Evolutionary conservation across 2,329 filamentous ascomycete species (phyloP).

Genomic region (Colletotrichum incanum): DNA sequence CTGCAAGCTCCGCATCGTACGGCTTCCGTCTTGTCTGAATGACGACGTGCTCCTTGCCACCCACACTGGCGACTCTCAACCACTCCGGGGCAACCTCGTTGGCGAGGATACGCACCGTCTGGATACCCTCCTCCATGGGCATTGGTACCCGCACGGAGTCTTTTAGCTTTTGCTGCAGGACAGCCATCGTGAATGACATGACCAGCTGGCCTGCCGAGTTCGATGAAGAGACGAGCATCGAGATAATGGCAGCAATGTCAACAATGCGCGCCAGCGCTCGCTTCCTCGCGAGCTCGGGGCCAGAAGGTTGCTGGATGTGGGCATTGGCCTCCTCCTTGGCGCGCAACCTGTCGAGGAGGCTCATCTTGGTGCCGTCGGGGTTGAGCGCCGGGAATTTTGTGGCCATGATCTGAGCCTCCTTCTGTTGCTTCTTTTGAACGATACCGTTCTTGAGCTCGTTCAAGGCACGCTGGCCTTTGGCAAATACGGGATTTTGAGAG

Average conservation of each 20-base stretch:
- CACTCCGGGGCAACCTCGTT: constrained; percentile 71
- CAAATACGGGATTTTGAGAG: constrained; percentile 68
- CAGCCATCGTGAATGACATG: constrained; percentile 76
- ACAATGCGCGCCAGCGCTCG: constrained; percentile 77
- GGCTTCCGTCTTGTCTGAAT: constrained; percentile 64
- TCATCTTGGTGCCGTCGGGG: constrained; percentile 69
- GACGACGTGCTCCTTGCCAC: constrained; percentile 71
- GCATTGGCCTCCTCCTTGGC: constrained; percentile 75
- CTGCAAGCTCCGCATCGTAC: constrained; percentile 41
- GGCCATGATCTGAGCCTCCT: constrained; percentile 56
- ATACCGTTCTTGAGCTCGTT: constrained; percentile 77
- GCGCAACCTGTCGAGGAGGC: constrained; percentile 82
- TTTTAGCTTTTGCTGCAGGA: constrained; percentile 75
- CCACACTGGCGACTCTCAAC: constrained; percentile 67
- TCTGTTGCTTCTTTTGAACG: constrained; percentile 65
- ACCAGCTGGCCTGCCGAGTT: constrained; percentile 67
- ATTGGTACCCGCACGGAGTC: constrained; percentile 75
- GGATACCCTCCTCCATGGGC: constrained; percentile 66
- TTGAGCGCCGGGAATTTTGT: constrained; percentile 53
- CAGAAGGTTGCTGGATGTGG: constrained; percentile 58
- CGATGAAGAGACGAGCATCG: constrained; percentile 73
- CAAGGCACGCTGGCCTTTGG: constrained; percentile 79
- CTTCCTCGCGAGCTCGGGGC: constrained; percentile 71
- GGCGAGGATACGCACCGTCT: constrained; percentile 67
- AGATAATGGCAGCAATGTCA: constrained; percentile 79